phyloP scores from a whole-genome alignment of 345 rosid genomes.

The Camelina neglecta region DNA sequence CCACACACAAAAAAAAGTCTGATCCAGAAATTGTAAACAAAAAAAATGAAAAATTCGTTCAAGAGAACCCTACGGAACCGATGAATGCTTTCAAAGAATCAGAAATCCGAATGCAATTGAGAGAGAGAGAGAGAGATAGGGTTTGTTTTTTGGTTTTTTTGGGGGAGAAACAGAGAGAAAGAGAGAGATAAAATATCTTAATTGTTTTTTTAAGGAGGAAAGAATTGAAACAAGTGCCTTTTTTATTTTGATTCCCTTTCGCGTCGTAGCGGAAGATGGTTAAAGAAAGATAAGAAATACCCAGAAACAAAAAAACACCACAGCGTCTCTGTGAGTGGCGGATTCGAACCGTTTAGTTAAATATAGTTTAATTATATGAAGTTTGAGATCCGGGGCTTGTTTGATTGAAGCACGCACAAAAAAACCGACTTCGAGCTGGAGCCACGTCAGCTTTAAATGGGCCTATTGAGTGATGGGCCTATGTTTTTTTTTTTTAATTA shows the following conservation, averaged over 20 bases:
- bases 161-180: background rate
- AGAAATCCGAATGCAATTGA: constrained; percentile 18
- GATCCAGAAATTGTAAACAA: constrained; percentile 27
- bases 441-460: constrained; percentile 43
- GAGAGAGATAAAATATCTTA: constrained; percentile 26
- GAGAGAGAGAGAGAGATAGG: background rate
- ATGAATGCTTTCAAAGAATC: constrained; percentile 28
- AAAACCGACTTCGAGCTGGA: constrained; percentile 28
- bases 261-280: constrained; percentile 11
- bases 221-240: constrained; percentile 25
- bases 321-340: constrained; percentile 19
- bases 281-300: constrained; percentile 3
- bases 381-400: constrained; percentile 39
- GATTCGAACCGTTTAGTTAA: constrained; percentile 26
- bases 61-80: constrained; percentile 17
- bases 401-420: constrained; percentile 21
- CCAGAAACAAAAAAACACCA: background rate
- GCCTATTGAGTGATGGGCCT: background rate
- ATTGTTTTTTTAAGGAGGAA: background rate
- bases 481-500: too few relatives aligned
- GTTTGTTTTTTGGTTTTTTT: background rate
- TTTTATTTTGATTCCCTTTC: constrained; percentile 27
- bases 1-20: constrained; percentile 14
- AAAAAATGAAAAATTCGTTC: background rate
- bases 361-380: background rate